Conservation (phyloP, 495 filamentous ascomycete species). For the Tuber borchii region DNA sequence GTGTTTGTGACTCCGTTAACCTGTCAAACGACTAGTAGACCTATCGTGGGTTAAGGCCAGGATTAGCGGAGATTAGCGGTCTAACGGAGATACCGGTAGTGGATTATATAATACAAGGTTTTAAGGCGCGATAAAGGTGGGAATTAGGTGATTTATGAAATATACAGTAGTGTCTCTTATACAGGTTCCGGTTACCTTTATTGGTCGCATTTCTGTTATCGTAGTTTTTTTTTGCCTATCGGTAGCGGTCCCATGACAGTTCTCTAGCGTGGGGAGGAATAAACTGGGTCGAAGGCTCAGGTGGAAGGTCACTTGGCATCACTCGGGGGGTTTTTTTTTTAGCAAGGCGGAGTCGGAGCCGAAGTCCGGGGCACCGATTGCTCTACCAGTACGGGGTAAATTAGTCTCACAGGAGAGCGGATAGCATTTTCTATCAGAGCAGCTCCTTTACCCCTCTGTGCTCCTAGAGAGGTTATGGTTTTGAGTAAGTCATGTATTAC, state of each 20-base stretch:
- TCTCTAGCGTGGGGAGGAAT: background rate
- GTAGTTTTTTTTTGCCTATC: background rate
- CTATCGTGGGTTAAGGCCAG: no score
- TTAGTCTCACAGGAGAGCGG: background rate
- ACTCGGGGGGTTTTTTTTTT: background rate
- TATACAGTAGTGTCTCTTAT: background rate
- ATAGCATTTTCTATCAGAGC: background rate
- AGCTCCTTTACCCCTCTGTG: background rate
- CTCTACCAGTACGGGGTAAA: background rate
- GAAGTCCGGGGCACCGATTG: background rate
- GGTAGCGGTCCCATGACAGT: background rate
- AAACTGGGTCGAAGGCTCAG: background rate
- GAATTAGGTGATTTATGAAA: background rate
- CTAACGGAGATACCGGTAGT: no score
- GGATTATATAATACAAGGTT: background rate
- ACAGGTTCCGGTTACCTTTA: background rate
- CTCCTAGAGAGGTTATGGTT: background rate
- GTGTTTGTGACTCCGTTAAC: no score
- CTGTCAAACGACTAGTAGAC: no score
- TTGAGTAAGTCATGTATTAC: background rate
- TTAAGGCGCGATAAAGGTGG: background rate
- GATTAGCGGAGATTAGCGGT: no score
- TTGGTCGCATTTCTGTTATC: background rate
- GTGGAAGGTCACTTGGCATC: background rate
- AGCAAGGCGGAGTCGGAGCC: background rate